Percentiles rank a stretch among this genome's conserved stretches.
phyloP scores from a whole-genome alignment of 257 asterid species.

The Misopates orontium region DNA sequence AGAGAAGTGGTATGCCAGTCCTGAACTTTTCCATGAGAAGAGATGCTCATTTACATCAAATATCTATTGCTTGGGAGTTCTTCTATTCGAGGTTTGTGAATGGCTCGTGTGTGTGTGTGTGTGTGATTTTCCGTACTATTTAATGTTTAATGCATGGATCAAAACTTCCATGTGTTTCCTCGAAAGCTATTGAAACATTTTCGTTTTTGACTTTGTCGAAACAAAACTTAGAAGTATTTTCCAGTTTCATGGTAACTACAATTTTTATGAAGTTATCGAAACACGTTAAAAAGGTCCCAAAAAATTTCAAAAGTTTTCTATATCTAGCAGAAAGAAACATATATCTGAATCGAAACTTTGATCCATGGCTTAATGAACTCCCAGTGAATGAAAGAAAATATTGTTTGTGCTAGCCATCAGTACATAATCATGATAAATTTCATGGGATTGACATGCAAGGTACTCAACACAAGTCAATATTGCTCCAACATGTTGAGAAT shows the following conservation, averaged over 20 bases:
- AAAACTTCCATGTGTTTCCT: no score
- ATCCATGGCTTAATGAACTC: not conserved
- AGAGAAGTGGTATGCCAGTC: slow-evolving; percentile 48
- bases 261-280: no score
- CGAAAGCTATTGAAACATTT: no score
- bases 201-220: no score
- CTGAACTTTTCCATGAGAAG: slow-evolving; percentile 30
- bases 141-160: no score
- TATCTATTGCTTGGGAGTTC: slow-evolving; percentile 46
- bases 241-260: no score
- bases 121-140: not conserved
- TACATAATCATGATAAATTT: slow-evolving; percentile 19
- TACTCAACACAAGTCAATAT: not conserved
- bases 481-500: not conserved
- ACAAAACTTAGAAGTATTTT: no score
- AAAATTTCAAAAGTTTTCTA: no score
- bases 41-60: slow-evolving; percentile 39
- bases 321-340: no score
- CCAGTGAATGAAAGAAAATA: slow-evolving; percentile 12
- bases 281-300: no score
- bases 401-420: slow-evolving; percentile 23
- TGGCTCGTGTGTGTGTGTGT: not conserved
- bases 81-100: slow-evolving; percentile 48
- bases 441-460: not conserved
- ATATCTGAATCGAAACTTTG: no score